Evolutionary conservation across 208 protist species (phyloP).

Genomic region (Trypanosomatidae sp.): DNA sequence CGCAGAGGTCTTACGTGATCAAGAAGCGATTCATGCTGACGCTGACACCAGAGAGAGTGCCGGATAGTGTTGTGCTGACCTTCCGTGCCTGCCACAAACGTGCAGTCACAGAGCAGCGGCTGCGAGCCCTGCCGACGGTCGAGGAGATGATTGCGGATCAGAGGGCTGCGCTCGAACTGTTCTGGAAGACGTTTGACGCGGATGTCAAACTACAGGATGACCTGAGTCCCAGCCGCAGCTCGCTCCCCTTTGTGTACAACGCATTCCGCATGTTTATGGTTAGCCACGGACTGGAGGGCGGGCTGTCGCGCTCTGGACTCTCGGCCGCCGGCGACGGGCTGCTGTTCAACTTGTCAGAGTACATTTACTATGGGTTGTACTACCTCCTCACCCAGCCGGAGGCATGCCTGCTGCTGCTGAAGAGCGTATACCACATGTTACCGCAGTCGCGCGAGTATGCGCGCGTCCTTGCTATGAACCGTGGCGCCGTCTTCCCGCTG

Average conservation of each 20-base stretch:
- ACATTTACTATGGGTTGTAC: conserved; percentile 86
- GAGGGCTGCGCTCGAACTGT: conserved; percentile 41
- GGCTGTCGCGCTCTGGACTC: conserved; percentile 63
- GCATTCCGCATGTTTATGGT: conserved; percentile 78
- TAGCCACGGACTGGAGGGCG: conserved; percentile 64
- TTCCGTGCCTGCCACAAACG: conserved; percentile 61
- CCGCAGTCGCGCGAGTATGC: conserved; percentile 76
- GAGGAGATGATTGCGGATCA: conserved; percentile 49
- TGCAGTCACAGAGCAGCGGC: conserved; percentile 10
- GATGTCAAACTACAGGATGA: conserved; percentile 85
- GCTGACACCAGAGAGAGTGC: conserved; percentile 42
- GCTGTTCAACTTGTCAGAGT: conserved; percentile 75
- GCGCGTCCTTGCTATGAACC: conserved; percentile 51
- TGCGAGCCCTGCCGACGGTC: conserved; percentile 35
- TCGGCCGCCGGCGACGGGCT: conserved; percentile 65
- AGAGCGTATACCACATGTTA: conserved; percentile 72
- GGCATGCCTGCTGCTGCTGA: conserved; percentile 58
- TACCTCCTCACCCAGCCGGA: conserved; percentile 75
- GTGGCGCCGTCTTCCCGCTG: conserved; percentile 75
- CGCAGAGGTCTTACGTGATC: conserved; percentile 49
- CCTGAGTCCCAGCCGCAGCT: conserved; percentile 62
- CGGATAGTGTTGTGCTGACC: conserved; percentile 53
- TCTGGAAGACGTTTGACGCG: conserved; percentile 73
- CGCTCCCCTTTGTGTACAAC: conserved; percentile 77
- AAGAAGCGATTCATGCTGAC: conserved; percentile 67